Evolutionary conservation across 73 alveolate species (phyloP).

Genomic region (Paramecium bursaria): DNA sequence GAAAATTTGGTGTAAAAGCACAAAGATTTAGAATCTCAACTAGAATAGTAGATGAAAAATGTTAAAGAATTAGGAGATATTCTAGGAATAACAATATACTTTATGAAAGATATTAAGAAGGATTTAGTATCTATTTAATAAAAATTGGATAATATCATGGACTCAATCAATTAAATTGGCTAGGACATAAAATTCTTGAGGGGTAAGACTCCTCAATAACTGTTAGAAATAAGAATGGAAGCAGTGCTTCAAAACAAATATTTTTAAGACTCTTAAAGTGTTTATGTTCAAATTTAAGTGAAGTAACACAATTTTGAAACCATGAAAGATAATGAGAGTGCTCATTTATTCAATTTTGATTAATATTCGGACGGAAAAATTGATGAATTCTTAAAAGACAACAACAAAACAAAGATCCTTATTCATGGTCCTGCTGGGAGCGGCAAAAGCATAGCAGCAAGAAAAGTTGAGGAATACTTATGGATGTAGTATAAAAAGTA

Average conservation of each 20-base stretch:
- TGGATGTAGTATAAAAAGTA: constrained; percentile 20
- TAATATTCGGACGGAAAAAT: constrained; percentile 1
- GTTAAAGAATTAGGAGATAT: background rate
- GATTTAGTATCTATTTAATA: constrained; percentile 6
- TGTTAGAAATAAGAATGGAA: constrained; percentile 39
- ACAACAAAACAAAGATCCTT: background rate
- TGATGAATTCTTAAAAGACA: constrained; percentile 10
- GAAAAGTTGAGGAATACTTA: constrained; percentile 43
- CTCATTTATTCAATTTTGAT: constrained; percentile 2
- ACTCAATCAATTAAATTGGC: background rate
- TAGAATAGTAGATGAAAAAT: no score
- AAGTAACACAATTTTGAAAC: background rate
- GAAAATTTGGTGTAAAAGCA: no score
- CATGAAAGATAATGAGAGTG: background rate
- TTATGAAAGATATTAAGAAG: constrained; percentile 15
- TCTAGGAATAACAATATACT: constrained; percentile 29
- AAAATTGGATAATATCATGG: background rate
- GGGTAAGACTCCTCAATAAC: constrained; percentile 4
- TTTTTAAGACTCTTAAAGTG: constrained; percentile 7
- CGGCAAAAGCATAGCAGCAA: constrained; percentile 47
- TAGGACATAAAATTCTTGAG: constrained; percentile 10
- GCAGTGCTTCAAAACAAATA: background rate
- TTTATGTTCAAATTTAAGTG: background rate
- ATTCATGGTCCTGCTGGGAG: constrained; percentile 42
- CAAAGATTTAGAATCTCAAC: no score